Evolutionary conservation across 192 early-diverging fungal genomes (phyloP).

Genomic region (Phlyctochytrium arcticum): DNA sequence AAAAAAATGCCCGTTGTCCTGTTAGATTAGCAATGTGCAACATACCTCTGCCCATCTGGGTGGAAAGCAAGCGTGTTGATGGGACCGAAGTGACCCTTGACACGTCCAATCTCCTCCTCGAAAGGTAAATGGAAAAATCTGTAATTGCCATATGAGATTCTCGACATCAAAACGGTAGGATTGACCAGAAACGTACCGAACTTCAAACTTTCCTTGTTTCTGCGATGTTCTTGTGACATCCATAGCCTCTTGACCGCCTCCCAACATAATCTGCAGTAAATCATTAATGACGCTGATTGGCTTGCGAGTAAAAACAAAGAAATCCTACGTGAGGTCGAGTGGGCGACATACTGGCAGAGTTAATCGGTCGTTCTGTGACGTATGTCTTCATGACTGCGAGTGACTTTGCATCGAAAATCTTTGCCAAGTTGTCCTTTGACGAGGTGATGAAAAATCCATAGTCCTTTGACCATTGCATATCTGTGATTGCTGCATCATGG

Average conservation of each 20-base stretch:
- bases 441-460: conserved; percentile 92
- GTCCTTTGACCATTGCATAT: conserved; percentile 89
- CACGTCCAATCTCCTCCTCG: conserved; percentile 94
- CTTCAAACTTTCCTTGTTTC: conserved; percentile 95
- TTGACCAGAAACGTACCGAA: conserved; percentile 21
- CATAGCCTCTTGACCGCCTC: conserved; percentile 99
- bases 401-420: conserved; percentile 83
- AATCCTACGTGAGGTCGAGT: conserved; percentile 46
- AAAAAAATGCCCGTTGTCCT: no score
- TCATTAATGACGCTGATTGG: background rate
- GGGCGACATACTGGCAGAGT: conserved; percentile 89
- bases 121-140: conserved; percentile 96
- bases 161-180: background rate
- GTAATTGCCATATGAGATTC: no score
- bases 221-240: conserved; percentile 86
- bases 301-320: background rate
- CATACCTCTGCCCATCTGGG: conserved; percentile 77
- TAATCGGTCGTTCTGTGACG: conserved; percentile 81
- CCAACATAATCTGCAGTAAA: conserved; percentile 38
- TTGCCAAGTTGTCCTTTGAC: conserved; percentile 90
- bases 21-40: no score
- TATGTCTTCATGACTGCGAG: conserved; percentile 82
- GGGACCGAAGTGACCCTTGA: conserved; percentile 98
- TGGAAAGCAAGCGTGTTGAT: conserved; percentile 99
- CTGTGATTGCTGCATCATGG: conserved; percentile 75